phyloP scores from a whole-genome alignment of 352 stramenopile genomes.

The Phytopythium chamaehyphon region DNA sequence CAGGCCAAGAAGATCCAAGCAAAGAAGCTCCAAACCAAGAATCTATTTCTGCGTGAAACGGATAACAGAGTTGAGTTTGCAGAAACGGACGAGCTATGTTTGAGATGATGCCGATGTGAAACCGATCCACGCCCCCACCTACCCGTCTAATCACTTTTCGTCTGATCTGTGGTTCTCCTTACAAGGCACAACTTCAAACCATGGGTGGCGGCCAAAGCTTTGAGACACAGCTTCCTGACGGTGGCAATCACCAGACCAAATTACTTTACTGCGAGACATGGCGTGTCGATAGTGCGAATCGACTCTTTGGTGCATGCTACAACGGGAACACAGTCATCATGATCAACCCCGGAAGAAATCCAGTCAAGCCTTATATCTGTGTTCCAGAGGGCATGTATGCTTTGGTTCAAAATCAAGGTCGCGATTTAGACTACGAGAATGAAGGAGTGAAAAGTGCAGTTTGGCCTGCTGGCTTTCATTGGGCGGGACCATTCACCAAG shows the following conservation, averaged over 20 bases:
- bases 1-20: too few relatives aligned
- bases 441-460: constrained; percentile 47
- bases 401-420: constrained; percentile 82
- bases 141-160: too few relatives aligned
- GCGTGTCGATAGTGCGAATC: constrained; percentile 65
- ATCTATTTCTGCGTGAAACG: too few relatives aligned
- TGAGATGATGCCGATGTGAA: too few relatives aligned
- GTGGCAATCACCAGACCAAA: constrained; percentile 37
- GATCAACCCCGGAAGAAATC: constrained; percentile 54
- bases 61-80: too few relatives aligned
- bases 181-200: too few relatives aligned
- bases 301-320: constrained; percentile 74
- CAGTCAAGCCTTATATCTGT: constrained; percentile 76
- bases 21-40: too few relatives aligned
- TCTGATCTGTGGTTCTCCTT: too few relatives aligned
- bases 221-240: constrained; percentile 2
- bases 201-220: constrained; percentile 14
- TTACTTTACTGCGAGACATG: constrained; percentile 60
- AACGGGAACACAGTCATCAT: constrained; percentile 81
- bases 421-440: constrained; percentile 55
- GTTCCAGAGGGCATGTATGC: constrained; percentile 88
- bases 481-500: constrained; percentile 68
- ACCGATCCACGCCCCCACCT: too few relatives aligned
- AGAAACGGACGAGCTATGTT: too few relatives aligned
- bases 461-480: constrained; percentile 81